Evolutionary conservation across 768 basidiomycete genomes (phyloP).

Genomic region (Russula sp.): DNA sequence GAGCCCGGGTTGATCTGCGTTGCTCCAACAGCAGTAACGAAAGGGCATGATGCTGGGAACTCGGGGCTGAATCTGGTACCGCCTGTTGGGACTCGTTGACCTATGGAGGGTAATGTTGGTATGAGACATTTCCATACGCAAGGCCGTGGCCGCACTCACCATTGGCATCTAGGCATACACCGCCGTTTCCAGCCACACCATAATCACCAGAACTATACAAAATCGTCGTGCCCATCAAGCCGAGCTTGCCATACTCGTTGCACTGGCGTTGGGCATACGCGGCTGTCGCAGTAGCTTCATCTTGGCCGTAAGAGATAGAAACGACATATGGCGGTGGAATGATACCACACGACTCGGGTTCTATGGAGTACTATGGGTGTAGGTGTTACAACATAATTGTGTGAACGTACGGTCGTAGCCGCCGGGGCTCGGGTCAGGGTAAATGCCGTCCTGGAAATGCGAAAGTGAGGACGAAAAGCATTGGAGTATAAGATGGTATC

Average conservation of each 20-base stretch:
- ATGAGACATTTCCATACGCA: background rate
- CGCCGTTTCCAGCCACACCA: constrained; percentile 35
- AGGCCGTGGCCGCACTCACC: constrained; percentile 19
- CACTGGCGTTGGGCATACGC: constrained; percentile 37
- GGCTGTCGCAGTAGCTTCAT: constrained; percentile 29
- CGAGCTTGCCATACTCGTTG: constrained; percentile 40
- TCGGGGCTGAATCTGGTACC: constrained; percentile 32
- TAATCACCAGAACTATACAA: constrained; percentile 40
- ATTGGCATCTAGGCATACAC: constrained; percentile 29
- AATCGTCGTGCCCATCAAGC: constrained; percentile 36
- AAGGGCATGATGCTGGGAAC: constrained; percentile 41
- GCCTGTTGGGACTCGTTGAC: constrained; percentile 13
- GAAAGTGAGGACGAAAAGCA: background rate
- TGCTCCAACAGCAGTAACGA: constrained; percentile 32
- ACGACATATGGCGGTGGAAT: constrained; percentile 32
- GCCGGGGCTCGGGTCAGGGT: constrained; percentile 35
- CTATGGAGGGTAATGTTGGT: background rate
- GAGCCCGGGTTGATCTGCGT: constrained; percentile 32
- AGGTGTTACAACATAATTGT: background rate
- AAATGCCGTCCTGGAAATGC: constrained; percentile 23
- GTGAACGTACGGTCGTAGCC: constrained; percentile 27
- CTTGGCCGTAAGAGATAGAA: constrained; percentile 35
- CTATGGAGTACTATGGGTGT: constrained; percentile 1
- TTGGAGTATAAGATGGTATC: background rate
- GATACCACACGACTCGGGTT: constrained; percentile 34